Conservation (phyloP, 805 yeast species). For the Schwanniomyces occidentalis region DNA sequence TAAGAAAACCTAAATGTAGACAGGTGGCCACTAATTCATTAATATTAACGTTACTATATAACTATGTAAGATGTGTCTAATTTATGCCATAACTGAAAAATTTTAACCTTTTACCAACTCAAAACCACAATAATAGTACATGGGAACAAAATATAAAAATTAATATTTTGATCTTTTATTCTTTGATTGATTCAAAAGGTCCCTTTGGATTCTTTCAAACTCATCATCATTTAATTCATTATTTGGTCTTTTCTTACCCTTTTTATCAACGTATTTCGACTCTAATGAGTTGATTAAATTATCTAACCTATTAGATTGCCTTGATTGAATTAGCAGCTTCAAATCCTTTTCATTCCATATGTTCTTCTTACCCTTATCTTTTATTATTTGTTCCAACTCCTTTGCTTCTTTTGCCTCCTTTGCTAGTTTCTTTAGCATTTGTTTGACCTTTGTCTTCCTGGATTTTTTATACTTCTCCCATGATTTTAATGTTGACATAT, state of each 20-base stretch:
- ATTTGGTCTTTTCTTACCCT: slow-evolving; percentile 33
- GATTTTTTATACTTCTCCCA: slow-evolving; percentile 55
- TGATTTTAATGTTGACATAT: slow-evolving; percentile 30
- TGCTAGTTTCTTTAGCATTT: slow-evolving; percentile 50
- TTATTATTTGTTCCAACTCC: slow-evolving; percentile 40
- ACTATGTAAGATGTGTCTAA: too few relatives aligned
- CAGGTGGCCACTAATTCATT: too few relatives aligned
- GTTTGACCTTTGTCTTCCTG: slow-evolving; percentile 47
- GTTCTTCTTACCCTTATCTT: slow-evolving; percentile 31
- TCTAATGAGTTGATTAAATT: slow-evolving; percentile 48
- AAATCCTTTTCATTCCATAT: slow-evolving; percentile 41
- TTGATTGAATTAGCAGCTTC: slow-evolving; percentile 49
- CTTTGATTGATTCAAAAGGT: slow-evolving; percentile 24
- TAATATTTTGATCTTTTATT: slow-evolving; percentile 3
- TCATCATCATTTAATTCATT: slow-evolving; percentile 51
- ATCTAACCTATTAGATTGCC: slow-evolving; percentile 45
- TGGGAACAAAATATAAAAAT: too few relatives aligned
- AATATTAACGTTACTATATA: too few relatives aligned
- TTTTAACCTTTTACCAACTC: neutral
- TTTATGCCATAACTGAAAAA: too few relatives aligned
- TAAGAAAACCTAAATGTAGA: too few relatives aligned
- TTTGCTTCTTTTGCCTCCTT: slow-evolving; percentile 69
- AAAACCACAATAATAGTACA: too few relatives aligned
- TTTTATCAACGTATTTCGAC: slow-evolving; percentile 46
- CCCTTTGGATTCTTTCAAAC: slow-evolving; percentile 46